phyloP scores from a whole-genome alignment of 192 early-diverging fungal species.

The Entophlyctis luteolus region DNA sequence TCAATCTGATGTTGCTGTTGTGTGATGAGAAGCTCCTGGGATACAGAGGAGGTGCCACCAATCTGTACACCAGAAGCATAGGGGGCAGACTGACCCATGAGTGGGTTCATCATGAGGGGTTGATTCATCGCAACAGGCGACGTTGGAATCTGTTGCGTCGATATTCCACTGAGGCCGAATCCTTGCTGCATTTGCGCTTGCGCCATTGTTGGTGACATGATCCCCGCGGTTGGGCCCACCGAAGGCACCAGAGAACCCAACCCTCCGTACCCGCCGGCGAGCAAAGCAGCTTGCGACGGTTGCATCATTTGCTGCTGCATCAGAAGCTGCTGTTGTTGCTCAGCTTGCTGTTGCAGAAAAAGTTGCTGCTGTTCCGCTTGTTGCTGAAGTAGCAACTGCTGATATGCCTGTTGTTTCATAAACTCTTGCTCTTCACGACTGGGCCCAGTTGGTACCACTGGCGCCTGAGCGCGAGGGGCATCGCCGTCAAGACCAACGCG shows the following conservation, averaged over 20 bases:
- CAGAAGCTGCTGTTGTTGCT: conserved; percentile 17
- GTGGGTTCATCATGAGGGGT: too few relatives aligned
- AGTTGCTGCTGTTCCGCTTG: conserved; percentile 35
- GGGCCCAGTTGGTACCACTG: conserved; percentile 36
- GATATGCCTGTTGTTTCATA: conserved; percentile 30
- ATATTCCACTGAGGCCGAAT: not conserved
- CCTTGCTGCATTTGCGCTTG: not conserved
- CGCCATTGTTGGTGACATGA: not conserved
- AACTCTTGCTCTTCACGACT: conserved; percentile 2
- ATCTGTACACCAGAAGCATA: too few relatives aligned
- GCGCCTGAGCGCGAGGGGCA: conserved; percentile 36
- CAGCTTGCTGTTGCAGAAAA: conserved; percentile 38
- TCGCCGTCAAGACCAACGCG: conserved; percentile 17
- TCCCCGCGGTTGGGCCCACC: not conserved
- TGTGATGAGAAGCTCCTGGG: conserved; percentile 9
- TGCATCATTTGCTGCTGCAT: conserved; percentile 32
- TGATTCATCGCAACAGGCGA: too few relatives aligned
- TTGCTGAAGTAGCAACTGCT: conserved; percentile 16
- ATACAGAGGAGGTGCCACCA: conserved; percentile 3
- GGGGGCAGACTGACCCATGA: not conserved
- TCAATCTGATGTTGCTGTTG: conserved; percentile 22
- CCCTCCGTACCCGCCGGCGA: not conserved
- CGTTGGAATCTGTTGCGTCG: too few relatives aligned
- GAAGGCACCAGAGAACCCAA: not conserved
- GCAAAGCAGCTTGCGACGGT: conserved; percentile 10